A percentile compares a stretch with the other conserved stretches of the same genome.
phyloP scores from a whole-genome alignment of 768 basidiomycete genomes.

The Dioszegia crocea region DNA sequence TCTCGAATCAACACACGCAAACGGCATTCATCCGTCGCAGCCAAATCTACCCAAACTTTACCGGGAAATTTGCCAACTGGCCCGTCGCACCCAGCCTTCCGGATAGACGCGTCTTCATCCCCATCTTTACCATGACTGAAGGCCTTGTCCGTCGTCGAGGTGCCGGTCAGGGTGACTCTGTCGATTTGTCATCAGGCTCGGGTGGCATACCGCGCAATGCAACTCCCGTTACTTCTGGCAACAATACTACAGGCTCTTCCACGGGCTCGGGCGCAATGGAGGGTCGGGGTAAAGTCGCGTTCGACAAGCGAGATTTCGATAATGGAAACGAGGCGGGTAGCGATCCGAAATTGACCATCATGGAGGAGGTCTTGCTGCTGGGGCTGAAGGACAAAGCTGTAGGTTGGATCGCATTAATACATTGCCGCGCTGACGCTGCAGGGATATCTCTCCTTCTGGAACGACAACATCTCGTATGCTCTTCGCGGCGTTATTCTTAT shows the following conservation, averaged over 20 bases:
- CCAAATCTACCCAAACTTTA: too few relatives aligned
- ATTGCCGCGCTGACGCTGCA: conserved; percentile 35
- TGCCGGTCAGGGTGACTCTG: conserved; percentile 24
- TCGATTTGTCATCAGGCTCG: neutral
- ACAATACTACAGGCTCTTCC: conserved; percentile 45
- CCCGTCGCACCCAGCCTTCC: neutral
- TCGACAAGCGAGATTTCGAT: conserved; percentile 80
- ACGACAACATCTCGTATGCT: conserved; percentile 99
- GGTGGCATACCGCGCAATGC: neutral
- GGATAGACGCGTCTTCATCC: neutral
- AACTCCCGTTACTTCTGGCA: neutral
- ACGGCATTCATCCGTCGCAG: too few relatives aligned
- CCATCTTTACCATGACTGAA: conserved; percentile 35
- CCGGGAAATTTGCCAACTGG: too few relatives aligned
- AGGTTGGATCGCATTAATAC: conserved; percentile 18
- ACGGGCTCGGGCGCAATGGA: conserved; percentile 61
- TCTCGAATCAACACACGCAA: too few relatives aligned
- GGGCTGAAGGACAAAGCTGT: conserved; percentile 97
- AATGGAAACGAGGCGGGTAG: conserved; percentile 56
- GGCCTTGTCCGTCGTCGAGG: conserved; percentile 48
- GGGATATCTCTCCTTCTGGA: conserved; percentile 98
- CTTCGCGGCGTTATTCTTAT: conserved; percentile 97
- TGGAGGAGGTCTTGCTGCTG: conserved; percentile 92
- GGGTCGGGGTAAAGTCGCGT: conserved; percentile 83
- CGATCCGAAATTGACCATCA: conserved; percentile 80